phyloP scores from a whole-genome alignment of 2,329 filamentous ascomycete species.

The Venturia nashicola region DNA sequence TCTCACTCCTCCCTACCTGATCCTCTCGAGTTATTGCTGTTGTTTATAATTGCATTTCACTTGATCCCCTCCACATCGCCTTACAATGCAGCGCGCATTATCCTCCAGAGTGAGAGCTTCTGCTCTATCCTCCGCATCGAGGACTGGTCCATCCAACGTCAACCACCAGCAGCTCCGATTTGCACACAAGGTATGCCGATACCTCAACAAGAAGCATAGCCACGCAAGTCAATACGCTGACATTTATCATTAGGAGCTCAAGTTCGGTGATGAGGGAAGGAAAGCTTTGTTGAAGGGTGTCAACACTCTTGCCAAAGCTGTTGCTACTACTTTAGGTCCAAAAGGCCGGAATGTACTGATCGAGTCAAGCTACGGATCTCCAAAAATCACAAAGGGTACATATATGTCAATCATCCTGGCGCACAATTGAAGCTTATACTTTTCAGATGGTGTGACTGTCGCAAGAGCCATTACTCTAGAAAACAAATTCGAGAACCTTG shows the following conservation, averaged over 20 bases:
- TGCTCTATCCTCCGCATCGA: constrained; percentile 54
- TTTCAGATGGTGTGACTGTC: constrained; percentile 39
- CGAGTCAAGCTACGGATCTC: constrained; percentile 95
- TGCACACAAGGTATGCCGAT: constrained; percentile 77
- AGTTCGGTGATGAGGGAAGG: constrained; percentile 92
- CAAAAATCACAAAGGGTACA: constrained; percentile 98
- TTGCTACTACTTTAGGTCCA: constrained; percentile 89
- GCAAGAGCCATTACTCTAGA: constrained; percentile 76
- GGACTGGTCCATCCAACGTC: constrained; percentile 41
- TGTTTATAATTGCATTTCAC: not conserved
- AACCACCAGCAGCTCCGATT: constrained; percentile 84
- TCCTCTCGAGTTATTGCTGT: not conserved
- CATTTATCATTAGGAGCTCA: constrained; percentile 59
- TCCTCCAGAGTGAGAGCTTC: constrained; percentile 69
- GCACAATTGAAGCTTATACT: constrained; percentile 4
- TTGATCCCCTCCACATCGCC: not conserved
- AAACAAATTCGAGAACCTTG: constrained; percentile 99
- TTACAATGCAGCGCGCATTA: constrained; percentile 89
- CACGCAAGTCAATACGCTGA: not conserved
- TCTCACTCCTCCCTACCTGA: not conserved
- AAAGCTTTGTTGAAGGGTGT: constrained; percentile 84
- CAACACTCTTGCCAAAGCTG: constrained; percentile 90
- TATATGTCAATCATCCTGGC: constrained; percentile 7
- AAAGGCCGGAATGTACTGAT: constrained; percentile 98
- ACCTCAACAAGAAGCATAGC: constrained; percentile 12